phyloP scores from a whole-genome alignment of 139 green algal species.

The Parachlorella kessleri region DNA sequence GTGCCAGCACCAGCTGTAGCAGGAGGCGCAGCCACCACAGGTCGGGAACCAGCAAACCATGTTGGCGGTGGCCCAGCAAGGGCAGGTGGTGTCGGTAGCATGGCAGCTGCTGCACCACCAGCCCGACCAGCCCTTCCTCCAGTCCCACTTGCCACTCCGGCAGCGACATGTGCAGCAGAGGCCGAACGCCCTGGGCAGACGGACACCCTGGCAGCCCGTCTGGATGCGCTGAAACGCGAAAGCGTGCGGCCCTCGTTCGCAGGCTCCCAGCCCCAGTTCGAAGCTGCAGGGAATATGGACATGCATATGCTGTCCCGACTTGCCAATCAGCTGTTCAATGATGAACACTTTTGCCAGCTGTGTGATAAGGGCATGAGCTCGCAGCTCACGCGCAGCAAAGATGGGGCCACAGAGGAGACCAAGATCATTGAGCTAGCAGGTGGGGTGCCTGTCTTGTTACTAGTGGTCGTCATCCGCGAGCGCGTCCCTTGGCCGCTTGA shows the following conservation, averaged over 20 bases:
- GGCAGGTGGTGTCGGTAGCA: background rate
- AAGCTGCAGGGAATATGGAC: slow-evolving; percentile 37
- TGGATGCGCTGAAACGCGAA: slow-evolving; percentile 46
- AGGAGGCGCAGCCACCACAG: background rate
- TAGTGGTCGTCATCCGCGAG: background rate
- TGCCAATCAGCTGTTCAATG: slow-evolving; percentile 66
- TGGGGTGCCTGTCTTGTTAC: slow-evolving; percentile 5
- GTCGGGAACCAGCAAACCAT: background rate
- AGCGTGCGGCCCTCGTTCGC: slow-evolving; percentile 35
- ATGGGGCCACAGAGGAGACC: slow-evolving; percentile 78
- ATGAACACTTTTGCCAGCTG: slow-evolving; percentile 52
- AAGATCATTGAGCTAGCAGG: slow-evolving; percentile 82
- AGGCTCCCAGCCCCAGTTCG: slow-evolving; percentile 33
- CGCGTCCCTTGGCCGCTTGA: too few relatives aligned
- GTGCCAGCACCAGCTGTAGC: slow-evolving; percentile 17
- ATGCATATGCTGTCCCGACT: slow-evolving; percentile 25
- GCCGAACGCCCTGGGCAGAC: background rate
- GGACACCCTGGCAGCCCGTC: slow-evolving; percentile 25
- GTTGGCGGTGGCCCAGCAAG: background rate
- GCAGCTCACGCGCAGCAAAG: slow-evolving; percentile 78
- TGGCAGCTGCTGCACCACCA: background rate
- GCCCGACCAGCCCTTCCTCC: background rate
- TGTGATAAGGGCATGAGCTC: slow-evolving; percentile 65
- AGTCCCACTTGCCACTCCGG: too few relatives aligned
- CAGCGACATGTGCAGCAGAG: background rate